Evolutionary conservation across 176 grass and related monocot species (phyloP).

Genomic region (Urochloa ruziziensis): DNA sequence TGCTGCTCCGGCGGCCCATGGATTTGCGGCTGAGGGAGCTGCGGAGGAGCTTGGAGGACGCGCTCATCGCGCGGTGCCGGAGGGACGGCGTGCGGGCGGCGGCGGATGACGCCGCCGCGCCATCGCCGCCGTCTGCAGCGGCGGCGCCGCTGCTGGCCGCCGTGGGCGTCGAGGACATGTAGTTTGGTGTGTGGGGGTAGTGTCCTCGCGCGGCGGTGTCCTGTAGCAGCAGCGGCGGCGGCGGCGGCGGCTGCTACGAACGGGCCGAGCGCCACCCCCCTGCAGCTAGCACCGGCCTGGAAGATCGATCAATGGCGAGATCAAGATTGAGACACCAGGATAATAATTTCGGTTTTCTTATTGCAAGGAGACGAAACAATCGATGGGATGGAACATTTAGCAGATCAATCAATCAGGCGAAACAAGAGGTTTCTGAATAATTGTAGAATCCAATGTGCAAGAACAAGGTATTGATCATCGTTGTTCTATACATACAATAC

Average conservation of each 20-base stretch:
- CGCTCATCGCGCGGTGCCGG: conserved; percentile 71
- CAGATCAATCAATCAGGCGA: background rate
- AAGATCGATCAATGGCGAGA: background rate
- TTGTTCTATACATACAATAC: too few species aligned
- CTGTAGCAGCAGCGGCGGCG: background rate
- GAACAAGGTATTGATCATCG: background rate
- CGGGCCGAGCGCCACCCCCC: background rate
- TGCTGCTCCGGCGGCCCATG: conserved; percentile 83
- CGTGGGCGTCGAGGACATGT: conserved; percentile 10
- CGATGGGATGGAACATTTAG: background rate
- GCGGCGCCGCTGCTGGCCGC: conserved; percentile 2
- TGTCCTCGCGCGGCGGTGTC: background rate
- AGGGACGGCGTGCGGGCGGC: conserved; percentile 42
- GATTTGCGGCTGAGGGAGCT: conserved; percentile 59
- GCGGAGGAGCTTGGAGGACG: conserved; percentile 84
- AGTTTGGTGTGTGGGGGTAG: background rate
- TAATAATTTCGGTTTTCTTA: background rate
- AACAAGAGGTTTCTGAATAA: background rate
- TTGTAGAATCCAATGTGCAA: background rate
- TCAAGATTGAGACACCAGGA: background rate
- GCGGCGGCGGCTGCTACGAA: background rate
- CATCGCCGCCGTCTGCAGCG: conserved; percentile 12
- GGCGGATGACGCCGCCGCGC: conserved; percentile 4
- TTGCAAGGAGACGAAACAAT: too few species aligned
- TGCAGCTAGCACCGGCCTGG: background rate